A percentile compares a stretch with the other conserved stretches of the same genome.
Evolutionary conservation across 2,329 filamentous ascomycete species (phyloP).

Genomic region (Aspergillus candidus): DNA sequence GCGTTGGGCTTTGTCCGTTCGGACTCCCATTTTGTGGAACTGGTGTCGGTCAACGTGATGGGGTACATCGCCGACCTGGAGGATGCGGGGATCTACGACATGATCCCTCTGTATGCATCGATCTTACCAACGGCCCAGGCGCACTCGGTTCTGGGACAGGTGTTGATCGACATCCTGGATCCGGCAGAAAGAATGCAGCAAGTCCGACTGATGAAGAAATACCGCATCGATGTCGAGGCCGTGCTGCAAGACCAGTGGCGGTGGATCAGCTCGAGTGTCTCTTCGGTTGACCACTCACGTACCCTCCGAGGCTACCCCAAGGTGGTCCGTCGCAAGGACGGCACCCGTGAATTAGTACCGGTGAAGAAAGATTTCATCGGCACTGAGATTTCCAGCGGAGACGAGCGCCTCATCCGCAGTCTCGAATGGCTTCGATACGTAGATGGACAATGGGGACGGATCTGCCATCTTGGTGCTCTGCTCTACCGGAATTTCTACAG

Average conservation of each 20-base stretch:
- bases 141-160: constrained; percentile 66
- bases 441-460: constrained; percentile 63
- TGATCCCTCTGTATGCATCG: constrained; percentile 84
- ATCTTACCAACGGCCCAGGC: constrained; percentile 61
- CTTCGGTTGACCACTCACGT: constrained; percentile 27
- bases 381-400: constrained; percentile 51
- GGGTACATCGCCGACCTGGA: constrained; percentile 77
- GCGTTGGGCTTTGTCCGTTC: constrained; percentile 48
- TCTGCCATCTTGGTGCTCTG: constrained; percentile 61
- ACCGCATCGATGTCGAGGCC: constrained; percentile 64
- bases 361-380: constrained; percentile 67
- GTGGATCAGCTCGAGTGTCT: constrained; percentile 34
- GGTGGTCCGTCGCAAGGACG: constrained; percentile 48
- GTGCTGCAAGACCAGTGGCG: constrained; percentile 66
- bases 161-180: constrained; percentile 68
- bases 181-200: constrained; percentile 59
- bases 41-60: constrained; percentile 56
- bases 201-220: constrained; percentile 67
- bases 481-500: constrained; percentile 80
- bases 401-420: constrained; percentile 70
- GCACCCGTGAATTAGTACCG: constrained; percentile 52
- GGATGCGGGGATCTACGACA: constrained; percentile 63
- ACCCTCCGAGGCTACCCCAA: constrained; percentile 27
- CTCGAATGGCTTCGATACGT: constrained; percentile 80
- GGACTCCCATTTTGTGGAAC: constrained; percentile 57